These are phyloP conservation scores for Rhodomyrtus tomentosa DNA, from an alignment of 345 rosid species.

Conservation along the genomic window DNA sequence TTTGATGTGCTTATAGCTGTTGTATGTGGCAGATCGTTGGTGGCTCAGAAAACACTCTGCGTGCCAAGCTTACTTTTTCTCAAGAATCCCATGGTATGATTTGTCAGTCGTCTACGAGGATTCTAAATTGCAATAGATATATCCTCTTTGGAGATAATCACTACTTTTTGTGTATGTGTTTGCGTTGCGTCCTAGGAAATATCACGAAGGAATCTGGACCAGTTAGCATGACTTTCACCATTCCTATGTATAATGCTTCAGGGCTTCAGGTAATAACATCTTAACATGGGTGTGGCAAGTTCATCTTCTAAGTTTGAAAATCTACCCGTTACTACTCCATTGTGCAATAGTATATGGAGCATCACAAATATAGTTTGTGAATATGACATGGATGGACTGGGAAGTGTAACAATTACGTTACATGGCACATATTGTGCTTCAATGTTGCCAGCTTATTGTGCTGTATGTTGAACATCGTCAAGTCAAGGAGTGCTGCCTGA, in stretches of 20 bases:
- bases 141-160: too few relatives aligned
- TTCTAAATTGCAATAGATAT: background rate
- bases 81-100: conserved; percentile 71
- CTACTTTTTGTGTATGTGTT: background rate
- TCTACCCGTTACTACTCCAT: background rate
- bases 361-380: background rate
- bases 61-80: conserved; percentile 91
- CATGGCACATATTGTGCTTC: background rate
- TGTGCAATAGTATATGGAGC: background rate
- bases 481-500: background rate
- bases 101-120: background rate
- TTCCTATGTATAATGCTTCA: conserved; percentile 94
- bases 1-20: background rate
- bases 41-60: conserved; percentile 82
- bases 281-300: background rate
- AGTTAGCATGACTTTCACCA: conserved; percentile 90
- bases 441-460: background rate
- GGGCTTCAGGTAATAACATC: conserved; percentile 61
- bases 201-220: conserved; percentile 95
- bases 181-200: conserved; percentile 49
- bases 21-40: conserved; percentile 55
- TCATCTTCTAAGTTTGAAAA: background rate
- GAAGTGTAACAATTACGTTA: background rate
- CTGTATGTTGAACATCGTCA: background rate
- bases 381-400: background rate